These are phyloP conservation scores for Lolium rigidum DNA, from an alignment of 176 grass and related monocot species.

Conservation along the genomic window DNA sequence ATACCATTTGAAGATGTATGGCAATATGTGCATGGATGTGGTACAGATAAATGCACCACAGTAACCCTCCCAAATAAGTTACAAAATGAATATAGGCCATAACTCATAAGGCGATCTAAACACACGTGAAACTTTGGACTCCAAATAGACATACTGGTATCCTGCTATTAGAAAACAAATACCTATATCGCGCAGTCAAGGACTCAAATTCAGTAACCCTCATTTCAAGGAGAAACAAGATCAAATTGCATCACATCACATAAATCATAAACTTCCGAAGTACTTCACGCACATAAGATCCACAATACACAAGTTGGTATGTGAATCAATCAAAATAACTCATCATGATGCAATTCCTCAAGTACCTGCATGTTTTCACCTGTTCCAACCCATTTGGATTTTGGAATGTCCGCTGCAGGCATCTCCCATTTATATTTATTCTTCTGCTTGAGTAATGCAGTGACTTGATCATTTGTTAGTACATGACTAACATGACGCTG, in stretches of 20 bases:
- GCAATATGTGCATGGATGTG: background rate
- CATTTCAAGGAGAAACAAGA: conserved; percentile 9
- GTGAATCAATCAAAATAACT: background rate
- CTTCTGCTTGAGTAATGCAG: conserved; percentile 45
- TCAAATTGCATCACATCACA: background rate
- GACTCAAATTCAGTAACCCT: background rate
- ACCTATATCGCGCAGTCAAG: background rate
- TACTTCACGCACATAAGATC: background rate
- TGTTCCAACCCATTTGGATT: conserved; percentile 70
- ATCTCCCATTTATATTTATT: conserved; percentile 73
- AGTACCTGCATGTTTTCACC: conserved; percentile 54
- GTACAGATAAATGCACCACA: background rate
- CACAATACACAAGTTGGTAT: background rate
- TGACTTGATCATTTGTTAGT: conserved; percentile 58
- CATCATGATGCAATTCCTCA: background rate
- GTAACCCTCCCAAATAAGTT: background rate
- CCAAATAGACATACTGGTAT: background rate
- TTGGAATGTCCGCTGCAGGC: conserved; percentile 52
- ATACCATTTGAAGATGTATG: background rate
- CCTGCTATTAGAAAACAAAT: background rate
- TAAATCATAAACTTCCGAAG: background rate
- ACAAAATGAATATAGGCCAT: conserved; percentile 23
- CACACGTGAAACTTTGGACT: background rate
- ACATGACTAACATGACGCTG: conserved; percentile 53
- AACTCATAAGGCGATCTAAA: conserved; percentile 13